phyloP scores from a whole-genome alignment of 768 basidiomycete genomes.

The Boletus bicolor region DNA sequence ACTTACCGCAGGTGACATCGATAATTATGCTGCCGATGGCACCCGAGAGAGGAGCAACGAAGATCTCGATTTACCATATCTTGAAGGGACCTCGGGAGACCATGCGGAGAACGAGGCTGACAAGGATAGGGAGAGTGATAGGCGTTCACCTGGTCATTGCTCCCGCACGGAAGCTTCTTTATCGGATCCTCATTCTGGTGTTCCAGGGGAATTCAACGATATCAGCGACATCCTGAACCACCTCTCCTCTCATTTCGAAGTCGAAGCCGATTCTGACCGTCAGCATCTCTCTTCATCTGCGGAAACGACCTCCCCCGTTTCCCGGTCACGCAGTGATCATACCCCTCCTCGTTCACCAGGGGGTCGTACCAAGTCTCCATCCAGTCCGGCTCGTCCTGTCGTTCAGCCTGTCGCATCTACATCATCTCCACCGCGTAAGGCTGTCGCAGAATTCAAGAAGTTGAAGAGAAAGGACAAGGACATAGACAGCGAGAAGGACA shows the following conservation, averaged over 20 bases:
- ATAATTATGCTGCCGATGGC: constrained; percentile 20
- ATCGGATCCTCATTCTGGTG: constrained; percentile 44
- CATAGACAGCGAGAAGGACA: constrained; percentile 34
- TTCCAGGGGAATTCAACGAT: constrained; percentile 62
- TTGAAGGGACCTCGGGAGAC: constrained; percentile 34
- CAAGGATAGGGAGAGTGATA: constrained; percentile 43
- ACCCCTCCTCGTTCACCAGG: constrained; percentile 21
- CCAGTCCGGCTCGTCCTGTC: constrained; percentile 32
- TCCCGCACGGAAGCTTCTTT: constrained; percentile 32
- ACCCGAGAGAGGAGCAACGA: constrained; percentile 40
- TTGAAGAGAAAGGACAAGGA: constrained; percentile 31
- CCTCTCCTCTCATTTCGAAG: constrained; percentile 66
- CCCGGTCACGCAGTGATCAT: constrained; percentile 26
- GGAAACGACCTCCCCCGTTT: constrained; percentile 29
- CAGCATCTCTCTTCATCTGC: constrained; percentile 39
- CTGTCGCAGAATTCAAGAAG: constrained; percentile 23
- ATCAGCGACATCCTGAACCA: constrained; percentile 77
- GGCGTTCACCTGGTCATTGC: constrained; percentile 27
- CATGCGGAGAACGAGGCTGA: constrained; percentile 25
- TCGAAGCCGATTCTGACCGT: constrained; percentile 43
- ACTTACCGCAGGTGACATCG: constrained; percentile 51
- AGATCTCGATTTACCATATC: constrained; percentile 54
- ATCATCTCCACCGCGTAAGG: constrained; percentile 36
- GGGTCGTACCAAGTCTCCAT: constrained; percentile 33
- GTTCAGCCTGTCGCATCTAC: constrained; percentile 52